phyloP scores from a whole-genome alignment of 495 filamentous ascomycete genomes.

The Platismatia glauca region DNA sequence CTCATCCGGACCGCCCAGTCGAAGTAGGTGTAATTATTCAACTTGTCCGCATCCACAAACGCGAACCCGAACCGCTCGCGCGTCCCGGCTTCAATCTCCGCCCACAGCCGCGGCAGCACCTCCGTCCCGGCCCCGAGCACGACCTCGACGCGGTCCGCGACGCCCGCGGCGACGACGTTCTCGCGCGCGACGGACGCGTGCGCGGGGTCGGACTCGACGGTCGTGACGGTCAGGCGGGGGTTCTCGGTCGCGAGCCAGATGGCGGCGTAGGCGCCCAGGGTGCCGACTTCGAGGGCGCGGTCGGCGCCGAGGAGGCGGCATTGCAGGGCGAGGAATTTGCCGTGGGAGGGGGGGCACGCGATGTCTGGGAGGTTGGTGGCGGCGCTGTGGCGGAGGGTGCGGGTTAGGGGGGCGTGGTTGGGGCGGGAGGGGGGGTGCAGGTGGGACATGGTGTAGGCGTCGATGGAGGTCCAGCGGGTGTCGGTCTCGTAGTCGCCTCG shows the following conservation, averaged over 20 bases:
- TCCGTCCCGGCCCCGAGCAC: constrained; percentile 39
- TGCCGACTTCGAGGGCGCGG: constrained; percentile 43
- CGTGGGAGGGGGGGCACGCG: constrained; percentile 32
- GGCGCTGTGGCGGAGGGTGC: constrained; percentile 7
- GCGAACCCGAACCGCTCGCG: constrained; percentile 37
- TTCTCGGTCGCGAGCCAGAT: constrained; percentile 42
- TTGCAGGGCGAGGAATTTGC: constrained; percentile 37
- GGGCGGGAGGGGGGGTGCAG: constrained; percentile 13
- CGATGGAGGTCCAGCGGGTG: constrained; percentile 17
- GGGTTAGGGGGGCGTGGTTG: constrained; percentile 5
- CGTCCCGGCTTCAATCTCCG: constrained; percentile 22
- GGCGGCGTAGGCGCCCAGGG: constrained; percentile 42
- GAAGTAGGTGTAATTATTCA: constrained; percentile 43
- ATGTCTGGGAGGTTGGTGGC: constrained; percentile 25
- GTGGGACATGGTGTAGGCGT: constrained; percentile 15
- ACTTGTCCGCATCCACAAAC: constrained; percentile 45
- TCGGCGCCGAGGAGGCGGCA: constrained; percentile 31
- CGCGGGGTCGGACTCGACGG: constrained; percentile 36
- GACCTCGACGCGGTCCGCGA: constrained; percentile 30
- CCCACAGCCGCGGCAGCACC: constrained; percentile 33
- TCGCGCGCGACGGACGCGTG: constrained; percentile 35
- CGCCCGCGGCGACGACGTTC: constrained; percentile 32
- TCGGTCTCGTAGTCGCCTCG: background rate
- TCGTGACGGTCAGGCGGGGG: constrained; percentile 32
- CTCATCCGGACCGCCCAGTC: constrained; percentile 35